Evolutionary conservation across 208 protist species (phyloP).

Genomic region (Entamoeba dispar): DNA sequence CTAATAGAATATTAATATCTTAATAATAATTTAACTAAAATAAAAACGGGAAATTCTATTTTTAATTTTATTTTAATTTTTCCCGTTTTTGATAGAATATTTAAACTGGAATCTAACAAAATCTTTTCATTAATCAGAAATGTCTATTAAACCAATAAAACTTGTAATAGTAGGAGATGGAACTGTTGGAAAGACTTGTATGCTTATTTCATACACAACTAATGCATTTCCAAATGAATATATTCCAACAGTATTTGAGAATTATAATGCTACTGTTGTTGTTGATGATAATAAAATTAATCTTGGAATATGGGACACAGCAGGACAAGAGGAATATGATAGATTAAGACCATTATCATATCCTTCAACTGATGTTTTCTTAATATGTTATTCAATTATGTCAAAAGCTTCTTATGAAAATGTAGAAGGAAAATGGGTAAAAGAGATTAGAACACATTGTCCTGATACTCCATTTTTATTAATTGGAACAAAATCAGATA

Average conservation of each 20-base stretch:
- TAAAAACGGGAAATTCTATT: too few relatives aligned
- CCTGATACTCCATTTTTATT: conserved; percentile 33
- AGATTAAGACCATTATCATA: conserved; percentile 9
- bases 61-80: too few relatives aligned
- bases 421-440: conserved; percentile 37
- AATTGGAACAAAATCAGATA: conserved; percentile 44
- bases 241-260: conserved; percentile 33
- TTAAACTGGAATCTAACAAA: too few relatives aligned
- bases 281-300: conserved; percentile 4
- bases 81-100: too few relatives aligned
- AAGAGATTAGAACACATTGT: conserved; percentile 7
- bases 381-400: conserved; percentile 54
- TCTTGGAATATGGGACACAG: conserved; percentile 29
- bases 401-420: conserved; percentile 46
- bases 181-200: conserved; percentile 18
- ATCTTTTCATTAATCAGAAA: too few relatives aligned
- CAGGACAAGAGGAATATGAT: conserved; percentile 46
- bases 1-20: too few relatives aligned
- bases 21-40: too few relatives aligned
- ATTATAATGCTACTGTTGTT: conserved; percentile 17
- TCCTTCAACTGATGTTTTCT: conserved; percentile 40
- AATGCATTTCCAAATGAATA: conserved; percentile 14
- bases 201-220: conserved; percentile 3
- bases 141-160: not conserved
- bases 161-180: conserved; percentile 18